Base-by-base conservation (phyloP, 345 rosid genomes). In the Dipteronia sinensis region DNA sequence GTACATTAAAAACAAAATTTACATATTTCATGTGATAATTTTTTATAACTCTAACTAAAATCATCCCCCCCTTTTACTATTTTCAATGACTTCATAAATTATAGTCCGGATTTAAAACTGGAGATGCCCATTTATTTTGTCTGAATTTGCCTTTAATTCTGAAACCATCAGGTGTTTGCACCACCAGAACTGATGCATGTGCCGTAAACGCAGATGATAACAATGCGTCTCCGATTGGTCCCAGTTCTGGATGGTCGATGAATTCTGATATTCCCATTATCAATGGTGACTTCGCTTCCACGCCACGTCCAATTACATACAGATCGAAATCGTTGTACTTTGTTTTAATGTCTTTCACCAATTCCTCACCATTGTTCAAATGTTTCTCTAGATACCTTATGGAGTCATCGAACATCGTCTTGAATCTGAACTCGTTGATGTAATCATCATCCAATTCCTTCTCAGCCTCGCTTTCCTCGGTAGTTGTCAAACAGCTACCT, bases 361-460 rank as follows among this genome's bases (percentile, higher is more conserved):
- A 27, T 61, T 83, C 78, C 1, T 79, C 67, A 4, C 71, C 78
- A 0, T 55, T 29, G 6, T 47, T 79, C 16, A 81, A 77, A 2
- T 40, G n/a, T 16, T 69, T 67, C 65, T 85, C 90, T 0, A 63
- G 4, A 47, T 77, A 87, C 25, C 34, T 78, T 56, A 87, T 69
- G 15, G 78, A 72, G 15, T 75, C 15, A 4, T 81, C 74, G 19
- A 64, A 65, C 86, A 79, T 81, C 42, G 81, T 49, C 61, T 29
- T 79, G 72, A 82, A 84, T 68, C 81, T 77, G 63, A 88, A 86
- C 78, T 79, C 83, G 27, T 86, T 78, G 1, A 85, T 27, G 25
- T 77, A 77, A n/a, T 79, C 77, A 63, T 74, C 77, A 10, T 74
- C 77, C 2, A 10, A 1, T n/a, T 44, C 68, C 67, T 27, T 25